Evolutionary conservation across 2,329 filamentous ascomycete genomes (phyloP), one percentile per base, ranked within the genome.

Genomic region (Didymella sp.): DNA sequence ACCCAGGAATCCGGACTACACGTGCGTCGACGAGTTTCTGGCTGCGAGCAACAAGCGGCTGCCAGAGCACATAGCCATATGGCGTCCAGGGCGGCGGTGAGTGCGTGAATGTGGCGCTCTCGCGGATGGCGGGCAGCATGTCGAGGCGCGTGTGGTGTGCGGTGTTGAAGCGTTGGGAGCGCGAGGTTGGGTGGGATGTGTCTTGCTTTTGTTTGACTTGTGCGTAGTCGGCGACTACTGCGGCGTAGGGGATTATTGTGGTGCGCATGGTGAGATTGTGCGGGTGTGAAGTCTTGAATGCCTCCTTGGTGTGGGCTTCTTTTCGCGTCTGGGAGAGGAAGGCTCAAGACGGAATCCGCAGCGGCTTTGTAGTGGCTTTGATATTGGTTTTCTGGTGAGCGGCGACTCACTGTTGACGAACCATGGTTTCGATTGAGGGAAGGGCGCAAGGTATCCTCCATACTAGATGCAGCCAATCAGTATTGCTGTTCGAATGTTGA

Each of bases 31-130:
- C 1, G 1, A 79, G 54, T 1, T 62, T 55, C 27, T 79, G 77
- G 6, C 71, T 75, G 21, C 58, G 51, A 0, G 77, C 64, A 31
- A 81, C 78, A 4, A 51, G 40, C 12, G 38, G 40, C 4, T 51
- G 30, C 48, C 38, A 81, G 58, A 0, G 74, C 67, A 1, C 79
- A 72, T 78, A 81, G n/a, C 64, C 70, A 51, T 76, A 79, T 0
- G 79, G 73, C 2, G 46, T 52, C 61, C 63, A 69, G 8, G 61
- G 59, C 2, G 61, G 66, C 5, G 27, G 8, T 13, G 38, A 19
- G 43, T 68, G 66, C 6, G n/a, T 56, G 58, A 65, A 65, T 11
- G 6, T 6, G 0, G 19, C 1, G 4, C 55, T 48, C 11, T 58
- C 46, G 15, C 61, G 56, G 13, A 63, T 44, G 11, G 6, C 5